These are phyloP conservation scores for Camellia japonica DNA, from an alignment of 148 eudicot species.

Conservation along the genomic window DNA sequence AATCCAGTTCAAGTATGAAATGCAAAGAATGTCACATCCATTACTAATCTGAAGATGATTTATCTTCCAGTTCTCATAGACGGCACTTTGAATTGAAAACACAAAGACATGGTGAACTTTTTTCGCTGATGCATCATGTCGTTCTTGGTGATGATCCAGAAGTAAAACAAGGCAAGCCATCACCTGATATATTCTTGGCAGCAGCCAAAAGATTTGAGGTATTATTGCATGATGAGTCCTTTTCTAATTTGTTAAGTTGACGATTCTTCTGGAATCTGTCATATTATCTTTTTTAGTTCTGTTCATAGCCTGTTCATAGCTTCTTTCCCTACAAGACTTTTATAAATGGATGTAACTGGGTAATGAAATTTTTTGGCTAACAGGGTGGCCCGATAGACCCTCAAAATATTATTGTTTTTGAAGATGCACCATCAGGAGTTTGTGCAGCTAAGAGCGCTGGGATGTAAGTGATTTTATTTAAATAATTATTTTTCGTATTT, in stretches of 20 bases:
- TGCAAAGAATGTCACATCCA: slow-evolving; percentile 10
- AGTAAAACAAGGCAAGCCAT: slow-evolving; percentile 93
- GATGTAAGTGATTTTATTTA: slow-evolving; percentile 56
- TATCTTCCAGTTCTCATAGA: slow-evolving; percentile 57
- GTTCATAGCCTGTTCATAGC: neutral
- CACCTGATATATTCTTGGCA: slow-evolving; percentile 84
- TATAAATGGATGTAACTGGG: neutral
- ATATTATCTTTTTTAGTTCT: neutral
- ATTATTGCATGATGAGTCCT: slow-evolving; percentile 3
- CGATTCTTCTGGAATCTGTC: neutral
- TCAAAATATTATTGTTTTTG: slow-evolving; percentile 68
- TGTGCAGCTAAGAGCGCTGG: slow-evolving; percentile 95
- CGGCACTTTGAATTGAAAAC: slow-evolving; percentile 86
- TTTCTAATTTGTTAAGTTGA: neutral
- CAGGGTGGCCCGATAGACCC: slow-evolving; percentile 86
- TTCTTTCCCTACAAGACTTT: neutral
- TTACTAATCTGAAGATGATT: slow-evolving; percentile 9
- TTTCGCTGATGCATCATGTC: slow-evolving; percentile 91
- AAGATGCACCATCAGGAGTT: slow-evolving; percentile 93
- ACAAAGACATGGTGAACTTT: slow-evolving; percentile 68
- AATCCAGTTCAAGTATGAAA: slow-evolving; percentile 2
- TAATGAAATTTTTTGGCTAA: slow-evolving; percentile 13
- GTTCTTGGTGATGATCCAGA: slow-evolving; percentile 98
- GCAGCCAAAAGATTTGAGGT: slow-evolving; percentile 97
- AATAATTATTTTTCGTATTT: neutral